These are phyloP conservation scores for Calocera viscosa DNA, from an alignment of 768 basidiomycete species.

Conservation along the genomic window DNA sequence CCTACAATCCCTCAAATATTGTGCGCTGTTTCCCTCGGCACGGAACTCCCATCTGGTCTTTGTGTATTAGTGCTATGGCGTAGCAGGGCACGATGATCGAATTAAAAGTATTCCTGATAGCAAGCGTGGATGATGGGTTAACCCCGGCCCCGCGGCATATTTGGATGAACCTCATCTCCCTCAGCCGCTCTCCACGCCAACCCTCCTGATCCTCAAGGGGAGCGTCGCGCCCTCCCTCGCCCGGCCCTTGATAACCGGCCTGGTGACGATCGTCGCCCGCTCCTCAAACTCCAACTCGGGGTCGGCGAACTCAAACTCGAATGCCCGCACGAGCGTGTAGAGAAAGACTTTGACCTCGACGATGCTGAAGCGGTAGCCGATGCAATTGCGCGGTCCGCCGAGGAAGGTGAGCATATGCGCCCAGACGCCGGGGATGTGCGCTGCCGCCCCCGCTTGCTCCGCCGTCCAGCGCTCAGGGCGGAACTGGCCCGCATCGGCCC, in stretches of 20 bases:
- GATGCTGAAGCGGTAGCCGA: conserved; percentile 9
- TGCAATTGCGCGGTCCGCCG: conserved; percentile 13
- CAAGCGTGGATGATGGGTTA: no score
- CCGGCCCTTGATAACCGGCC: not conserved
- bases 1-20: no score
- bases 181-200: not conserved
- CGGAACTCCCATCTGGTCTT: no score
- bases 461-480: conserved; percentile 10
- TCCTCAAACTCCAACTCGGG: not conserved
- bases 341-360: conserved; percentile 12
- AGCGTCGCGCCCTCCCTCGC: not conserved
- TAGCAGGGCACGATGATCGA: no score
- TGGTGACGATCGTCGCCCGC: not conserved
- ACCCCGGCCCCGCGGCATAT: no score
- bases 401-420: conserved; percentile 8
- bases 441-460: not conserved
- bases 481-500: conserved; percentile 49
- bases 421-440: conserved; percentile 8
- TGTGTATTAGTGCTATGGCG: no score
- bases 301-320: conserved; percentile 3
- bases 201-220: not conserved
- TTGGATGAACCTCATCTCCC: no score
- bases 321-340: conserved; percentile 9
- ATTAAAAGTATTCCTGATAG: no score
- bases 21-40: no score